Base-by-base conservation (phyloP, 1,139 yeast species). In the Pichia sp. region DNA sequence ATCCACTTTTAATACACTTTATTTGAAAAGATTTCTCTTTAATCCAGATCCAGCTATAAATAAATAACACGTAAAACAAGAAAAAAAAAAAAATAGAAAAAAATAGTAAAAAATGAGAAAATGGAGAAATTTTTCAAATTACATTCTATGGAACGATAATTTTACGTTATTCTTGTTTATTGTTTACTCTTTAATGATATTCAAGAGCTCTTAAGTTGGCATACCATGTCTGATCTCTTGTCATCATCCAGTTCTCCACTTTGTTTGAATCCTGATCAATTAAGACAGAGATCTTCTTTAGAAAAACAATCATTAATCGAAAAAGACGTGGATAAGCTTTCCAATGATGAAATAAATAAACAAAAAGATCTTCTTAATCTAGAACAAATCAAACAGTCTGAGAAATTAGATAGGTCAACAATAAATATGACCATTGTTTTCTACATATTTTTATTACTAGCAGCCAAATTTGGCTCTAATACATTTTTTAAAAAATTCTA, bases 401-500 rank as follows among this genome's bases (percentile, higher is more conserved):
- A 56, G 42, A 49, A 42, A 25, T 25, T 59, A 15, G 63, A 62
- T 38, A 48, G 45, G 38, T 34, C 48, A 16, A 49, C 48, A 4
- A 43, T 54, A 13, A 58, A 52, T 47, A 53, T 61, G 11, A 26
- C 38, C 6, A 27, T 57, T 22, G 42, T 44, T 3, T 43, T 58
- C 24, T 53, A 57, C 40, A n/a, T 47, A 7, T 15, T 42, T 3
- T 45, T 62, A 4, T 32, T 54, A 30, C 26, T 44, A 4, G 44
- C 53, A 12, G 46, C 61, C 8, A 25, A 40, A 9, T 46, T 40
- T 22, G 27, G 47, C n/a, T 35, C 51, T n/a, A 32, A 32, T 9
- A 52, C 58, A 6, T 29, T 32, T 15, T 48, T 57, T 16, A 24
- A 45, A 24, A 77, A 77, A 60, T 80, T 80, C 57, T 62, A 76